Evolutionary conservation across 2,329 filamentous ascomycete species (phyloP), one percentile per base, ranked within the genome.

Genomic region (Fulvia fulva): DNA sequence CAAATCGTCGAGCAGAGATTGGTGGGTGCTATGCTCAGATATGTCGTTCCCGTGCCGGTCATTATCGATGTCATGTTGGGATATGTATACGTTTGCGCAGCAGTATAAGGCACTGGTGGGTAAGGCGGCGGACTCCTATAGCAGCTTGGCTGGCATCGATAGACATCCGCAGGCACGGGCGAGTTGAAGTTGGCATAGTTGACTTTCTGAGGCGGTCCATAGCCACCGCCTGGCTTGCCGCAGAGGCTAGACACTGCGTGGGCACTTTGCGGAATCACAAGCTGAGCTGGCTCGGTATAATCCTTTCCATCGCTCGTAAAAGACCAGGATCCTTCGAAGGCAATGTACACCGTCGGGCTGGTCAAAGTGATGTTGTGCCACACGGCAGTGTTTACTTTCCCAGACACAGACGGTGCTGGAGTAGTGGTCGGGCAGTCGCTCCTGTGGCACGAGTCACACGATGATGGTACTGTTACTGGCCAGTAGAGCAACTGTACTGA

Each of bases 1-100:
- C 59, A 67, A 41, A 67, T 66, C 5, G 65, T 67, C 8, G 64
- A 65, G 51, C 65, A 67, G 3, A 60, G 50, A n/a, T 66, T 66
- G 8, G 55, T 54, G 12, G 59, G 50, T 5, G 60, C 60, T 19
- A 57, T 14, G 22, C 51, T 44, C 3, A 59, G 22, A 8, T 46
- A 28, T 5, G 53, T 47, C 25, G 30, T 47, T 9, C n/a, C 51
- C 14, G 46, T 51, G n/a, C 14, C 30, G 14, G 52, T 58, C 12
- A 25, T 11, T 2, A 19, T 32, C 4, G 46, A 47, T 14, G 57
- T 60, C 4, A 14, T 43, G 16, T 30, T 34, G 28, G 23, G 26
- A 1, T 54, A 14, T 5, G 55, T 53, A 47, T 60, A 57, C 21
- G 49, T 56, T 28, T 22, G 34, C 5, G 53, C 53, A 11, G 12